Evolutionary conservation across 2,329 filamentous ascomycete genomes (phyloP).

Genomic region (Dryadomyces quercus-mongolicae): DNA sequence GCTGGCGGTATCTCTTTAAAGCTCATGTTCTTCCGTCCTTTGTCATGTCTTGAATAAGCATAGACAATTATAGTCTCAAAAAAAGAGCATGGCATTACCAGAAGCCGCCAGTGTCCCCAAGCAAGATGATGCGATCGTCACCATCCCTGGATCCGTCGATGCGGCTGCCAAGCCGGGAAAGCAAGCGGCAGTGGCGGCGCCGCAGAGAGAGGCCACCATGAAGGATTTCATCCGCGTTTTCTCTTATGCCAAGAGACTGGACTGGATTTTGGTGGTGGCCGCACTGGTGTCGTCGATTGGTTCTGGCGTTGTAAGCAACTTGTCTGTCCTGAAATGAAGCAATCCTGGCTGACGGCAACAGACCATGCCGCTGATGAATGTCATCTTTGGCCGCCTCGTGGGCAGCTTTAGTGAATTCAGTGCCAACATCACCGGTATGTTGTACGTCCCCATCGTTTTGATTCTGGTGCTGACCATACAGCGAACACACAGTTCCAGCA

Average conservation of each 20-base stretch:
- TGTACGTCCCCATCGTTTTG: not conserved
- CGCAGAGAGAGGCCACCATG: slow-evolving; percentile 23
- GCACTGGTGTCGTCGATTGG: slow-evolving; percentile 37
- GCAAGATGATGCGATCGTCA: too few relatives aligned
- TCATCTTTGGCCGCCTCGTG: slow-evolving; percentile 42
- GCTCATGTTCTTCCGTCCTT: too few relatives aligned
- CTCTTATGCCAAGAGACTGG: slow-evolving; percentile 39
- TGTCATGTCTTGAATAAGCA: too few relatives aligned
- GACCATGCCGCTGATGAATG: slow-evolving; percentile 48
- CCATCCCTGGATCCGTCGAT: too few relatives aligned
- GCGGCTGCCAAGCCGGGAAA: too few relatives aligned
- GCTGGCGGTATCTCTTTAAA: too few relatives aligned
- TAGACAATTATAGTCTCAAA: too few relatives aligned
- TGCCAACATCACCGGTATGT: not conserved
- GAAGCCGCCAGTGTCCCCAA: too few relatives aligned
- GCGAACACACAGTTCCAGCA: slow-evolving; percentile 24
- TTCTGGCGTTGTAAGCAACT: slow-evolving; percentile 29
- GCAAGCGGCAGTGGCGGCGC: too few relatives aligned
- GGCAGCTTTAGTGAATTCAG: slow-evolving; percentile 32
- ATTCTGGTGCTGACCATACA: slow-evolving; percentile 21
- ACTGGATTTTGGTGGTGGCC: slow-evolving; percentile 33
- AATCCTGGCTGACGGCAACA: slow-evolving; percentile 10
- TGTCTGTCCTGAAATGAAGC: not conserved
- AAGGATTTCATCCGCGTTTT: slow-evolving; percentile 41
- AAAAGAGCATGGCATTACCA: too few relatives aligned